Evolutionary conservation across 2,329 filamentous ascomycete species (phyloP).

Genomic region (Diaporthe caulivora): DNA sequence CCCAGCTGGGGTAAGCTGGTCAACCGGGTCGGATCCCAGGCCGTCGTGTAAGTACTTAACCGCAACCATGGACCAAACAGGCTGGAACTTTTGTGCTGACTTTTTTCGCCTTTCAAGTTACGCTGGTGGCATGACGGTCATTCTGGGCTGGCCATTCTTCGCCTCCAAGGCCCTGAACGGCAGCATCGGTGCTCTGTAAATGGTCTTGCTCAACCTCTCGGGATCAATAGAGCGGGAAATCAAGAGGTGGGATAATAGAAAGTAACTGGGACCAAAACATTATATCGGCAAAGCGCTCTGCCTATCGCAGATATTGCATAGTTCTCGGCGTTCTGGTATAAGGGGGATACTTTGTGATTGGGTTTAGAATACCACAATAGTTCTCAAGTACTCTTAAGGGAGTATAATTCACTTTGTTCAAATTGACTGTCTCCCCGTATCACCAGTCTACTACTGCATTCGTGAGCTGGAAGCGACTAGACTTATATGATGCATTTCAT

Average conservation of each 20-base stretch:
- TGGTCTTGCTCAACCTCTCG: neutral
- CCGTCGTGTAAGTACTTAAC: conserved; percentile 50
- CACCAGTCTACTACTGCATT: too few relatives aligned
- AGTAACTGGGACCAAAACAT: conserved; percentile 19
- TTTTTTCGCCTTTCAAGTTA: conserved; percentile 46
- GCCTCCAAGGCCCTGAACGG: conserved; percentile 45
- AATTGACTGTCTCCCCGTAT: neutral
- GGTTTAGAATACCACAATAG: conserved; percentile 31
- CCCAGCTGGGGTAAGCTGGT: conserved; percentile 54
- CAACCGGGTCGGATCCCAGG: conserved; percentile 47
- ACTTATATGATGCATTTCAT: neutral
- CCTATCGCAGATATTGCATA: conserved; percentile 31
- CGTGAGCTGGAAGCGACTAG: neutral
- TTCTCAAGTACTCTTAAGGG: conserved; percentile 11
- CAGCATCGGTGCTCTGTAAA: conserved; percentile 44
- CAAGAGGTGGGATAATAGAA: neutral
- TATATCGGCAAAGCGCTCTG: conserved; percentile 23
- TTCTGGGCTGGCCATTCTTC: conserved; percentile 55
- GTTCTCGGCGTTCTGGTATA: conserved; percentile 36
- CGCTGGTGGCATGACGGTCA: conserved; percentile 48
- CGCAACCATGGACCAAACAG: neutral
- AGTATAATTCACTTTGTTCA: conserved; percentile 34
- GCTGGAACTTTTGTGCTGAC: conserved; percentile 3
- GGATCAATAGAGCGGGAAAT: too few relatives aligned
- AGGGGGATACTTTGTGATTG: conserved; percentile 28